Conservation (phyloP, 768 basidiomycete species). For the Termitomyces eurrhizus region DNA sequence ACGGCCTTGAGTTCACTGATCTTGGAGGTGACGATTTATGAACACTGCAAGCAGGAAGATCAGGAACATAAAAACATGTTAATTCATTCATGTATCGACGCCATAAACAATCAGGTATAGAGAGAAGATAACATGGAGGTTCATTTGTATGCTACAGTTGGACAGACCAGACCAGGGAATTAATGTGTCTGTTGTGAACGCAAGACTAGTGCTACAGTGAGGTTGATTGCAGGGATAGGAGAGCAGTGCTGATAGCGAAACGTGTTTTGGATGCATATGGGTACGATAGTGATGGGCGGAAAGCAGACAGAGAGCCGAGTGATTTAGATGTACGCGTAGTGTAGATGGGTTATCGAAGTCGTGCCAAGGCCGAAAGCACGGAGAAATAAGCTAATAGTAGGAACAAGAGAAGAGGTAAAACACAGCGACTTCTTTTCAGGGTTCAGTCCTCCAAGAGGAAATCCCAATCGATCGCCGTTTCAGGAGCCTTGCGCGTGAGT, state of each 20-base stretch:
- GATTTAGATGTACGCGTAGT: not conserved
- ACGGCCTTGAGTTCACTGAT: not conserved
- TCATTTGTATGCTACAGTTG: slow-evolving; percentile 19
- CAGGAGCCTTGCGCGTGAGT: slow-evolving; percentile 50
- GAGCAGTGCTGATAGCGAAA: slow-evolving; percentile 11
- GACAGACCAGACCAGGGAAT: not conserved
- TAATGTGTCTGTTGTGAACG: not conserved
- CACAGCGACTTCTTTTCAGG: not conserved
- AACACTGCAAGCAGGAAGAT: not conserved
- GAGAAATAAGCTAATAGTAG: slow-evolving; percentile 9
- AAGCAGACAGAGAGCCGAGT: not conserved
- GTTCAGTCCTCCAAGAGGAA: slow-evolving; percentile 67
- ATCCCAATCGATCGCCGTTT: slow-evolving; percentile 69
- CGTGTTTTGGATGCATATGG: not conserved
- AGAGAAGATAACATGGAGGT: not conserved
- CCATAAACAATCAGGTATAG: not conserved
- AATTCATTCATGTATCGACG: not conserved
- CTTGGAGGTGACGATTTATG: not conserved
- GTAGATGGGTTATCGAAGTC: not conserved
- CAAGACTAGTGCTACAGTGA: slow-evolving; percentile 24
- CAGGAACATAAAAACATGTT: not conserved
- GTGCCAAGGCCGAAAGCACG: slow-evolving; percentile 3
- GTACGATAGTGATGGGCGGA: not conserved
- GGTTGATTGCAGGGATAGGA: not conserved
- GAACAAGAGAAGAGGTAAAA: not conserved